These are phyloP conservation scores for Tolypocladium amazonense DNA, from an alignment of 2,329 filamentous ascomycete genomes.

Conservation along the genomic window DNA sequence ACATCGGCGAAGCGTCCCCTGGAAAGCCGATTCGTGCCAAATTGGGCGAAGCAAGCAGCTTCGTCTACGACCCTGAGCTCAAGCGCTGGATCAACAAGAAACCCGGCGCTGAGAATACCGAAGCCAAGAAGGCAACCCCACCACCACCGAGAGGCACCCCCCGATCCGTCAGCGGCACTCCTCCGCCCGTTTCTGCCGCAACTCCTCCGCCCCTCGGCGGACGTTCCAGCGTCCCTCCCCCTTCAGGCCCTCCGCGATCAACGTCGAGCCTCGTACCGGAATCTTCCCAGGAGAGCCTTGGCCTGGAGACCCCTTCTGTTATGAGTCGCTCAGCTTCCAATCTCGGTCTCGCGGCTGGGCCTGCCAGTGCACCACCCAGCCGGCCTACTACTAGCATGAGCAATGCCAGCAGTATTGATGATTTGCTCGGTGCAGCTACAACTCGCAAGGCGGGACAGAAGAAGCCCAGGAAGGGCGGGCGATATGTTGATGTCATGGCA, in stretches of 20 bases:
- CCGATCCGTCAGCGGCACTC: constrained; percentile 42
- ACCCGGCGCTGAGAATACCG: constrained; percentile 52
- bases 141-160: constrained; percentile 62
- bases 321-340: constrained; percentile 39
- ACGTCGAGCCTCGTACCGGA: neutral
- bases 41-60: constrained; percentile 83
- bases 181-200: constrained; percentile 28
- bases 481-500: constrained; percentile 96
- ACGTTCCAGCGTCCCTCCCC: constrained; percentile 21
- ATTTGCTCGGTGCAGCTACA: constrained; percentile 67
- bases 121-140: constrained; percentile 55
- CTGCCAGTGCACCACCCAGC: constrained; percentile 45
- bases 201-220: constrained; percentile 21
- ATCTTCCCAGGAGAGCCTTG: constrained; percentile 24
- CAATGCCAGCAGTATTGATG: constrained; percentile 90
- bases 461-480: constrained; percentile 69
- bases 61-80: constrained; percentile 90
- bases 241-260: constrained; percentile 12
- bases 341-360: constrained; percentile 28
- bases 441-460: constrained; percentile 55
- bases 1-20: constrained; percentile 27
- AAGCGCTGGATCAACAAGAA: constrained; percentile 99
- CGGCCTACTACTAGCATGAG: constrained; percentile 74
- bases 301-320: constrained; percentile 20
- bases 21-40: constrained; percentile 79